Base-by-base conservation (phyloP, 2,329 filamentous ascomycete genomes). In the Leptodontidium sp. region DNA sequence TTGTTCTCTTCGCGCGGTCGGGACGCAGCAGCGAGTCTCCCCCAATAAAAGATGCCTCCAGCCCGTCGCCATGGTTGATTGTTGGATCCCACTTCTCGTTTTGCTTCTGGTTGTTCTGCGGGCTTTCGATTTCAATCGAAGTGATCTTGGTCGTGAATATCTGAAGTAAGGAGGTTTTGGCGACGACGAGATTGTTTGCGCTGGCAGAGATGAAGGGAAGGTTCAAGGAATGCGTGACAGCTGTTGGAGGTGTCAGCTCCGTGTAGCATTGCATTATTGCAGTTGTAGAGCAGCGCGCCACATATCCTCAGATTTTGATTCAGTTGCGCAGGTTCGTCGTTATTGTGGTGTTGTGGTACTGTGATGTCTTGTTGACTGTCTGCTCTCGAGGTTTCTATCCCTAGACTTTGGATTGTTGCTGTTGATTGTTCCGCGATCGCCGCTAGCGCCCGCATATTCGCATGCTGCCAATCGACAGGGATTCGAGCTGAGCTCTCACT, bases 261-360 rank as follows among this genome's bases (percentile, higher is more conserved):
- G 93, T 94, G 83, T 98, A 98, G 86, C 93, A 97, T 88, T 98
- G 95, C 95, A 98, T 98, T 77, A 73, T 79, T 70, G 64, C 58
- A 53, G 53, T 67, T 14, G 59, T 50, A 50, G 65, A 49, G 40
- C 64, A 58, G 53, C 59, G 59, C 57, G 69, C 65, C 71, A 68
- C 68, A 69, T 70, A 52, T 63, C 68, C 53, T 68, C 66, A 21
- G 32, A 14, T 57, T 11, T 24, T 45, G 35, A 21, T 4, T 45
- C 12, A 43, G 38, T 7, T 29, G 32, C 55, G 35, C 17, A 26
- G 55, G 11, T 45, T 26, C 12, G 57, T 45, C 5, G 21, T 26
- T 26, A 17, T 15, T 40, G 38, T 43, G 38, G 35, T 45, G 21
- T 24, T 58, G 32, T 4, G 21, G 32, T 62, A 38, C 26, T n/a